A percentile compares a stretch with the other conserved stretches of the same genome.
These are phyloP conservation scores for Fusarium staphyleae DNA, from an alignment of 2,329 filamentous ascomycete genomes.

Conservation along the genomic window DNA sequence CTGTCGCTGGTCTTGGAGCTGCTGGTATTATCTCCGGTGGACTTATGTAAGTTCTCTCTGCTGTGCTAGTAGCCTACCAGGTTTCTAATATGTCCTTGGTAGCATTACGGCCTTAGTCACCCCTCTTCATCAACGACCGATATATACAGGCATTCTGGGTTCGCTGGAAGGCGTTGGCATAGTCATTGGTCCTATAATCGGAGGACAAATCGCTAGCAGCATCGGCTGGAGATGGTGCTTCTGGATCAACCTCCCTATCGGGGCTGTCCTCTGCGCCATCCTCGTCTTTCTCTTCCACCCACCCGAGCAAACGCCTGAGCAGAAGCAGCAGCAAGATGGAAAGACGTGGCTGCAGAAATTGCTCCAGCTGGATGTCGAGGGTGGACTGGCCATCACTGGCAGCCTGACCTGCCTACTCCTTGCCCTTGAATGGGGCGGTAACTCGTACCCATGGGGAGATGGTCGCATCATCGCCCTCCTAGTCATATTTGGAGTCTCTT, in stretches of 20 bases:
- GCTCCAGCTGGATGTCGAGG: constrained; percentile 56
- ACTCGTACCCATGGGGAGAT: constrained; percentile 56
- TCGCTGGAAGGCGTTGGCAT: constrained; percentile 52
- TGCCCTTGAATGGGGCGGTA: constrained; percentile 62
- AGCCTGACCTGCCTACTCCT: constrained; percentile 57
- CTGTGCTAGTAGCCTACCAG: no score
- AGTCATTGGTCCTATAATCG: constrained; percentile 39
- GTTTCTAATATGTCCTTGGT: no score
- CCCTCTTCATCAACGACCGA: constrained; percentile 48
- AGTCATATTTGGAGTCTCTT: constrained; percentile 52
- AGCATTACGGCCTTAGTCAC: constrained; percentile 41
- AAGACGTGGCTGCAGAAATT: constrained; percentile 41
- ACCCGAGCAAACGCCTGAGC: constrained; percentile 40
- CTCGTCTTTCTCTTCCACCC: constrained; percentile 54
- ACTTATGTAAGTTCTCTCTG: constrained; percentile 14
- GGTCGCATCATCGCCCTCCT: constrained; percentile 57
- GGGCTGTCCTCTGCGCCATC: constrained; percentile 52
- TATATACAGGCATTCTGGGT: constrained; percentile 43
- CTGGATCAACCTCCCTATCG: constrained; percentile 50
- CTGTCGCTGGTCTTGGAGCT: constrained; percentile 58
- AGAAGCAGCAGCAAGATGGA: constrained; percentile 39
- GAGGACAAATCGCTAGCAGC: constrained; percentile 40
- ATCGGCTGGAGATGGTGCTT: constrained; percentile 49
- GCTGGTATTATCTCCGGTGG: constrained; percentile 61
- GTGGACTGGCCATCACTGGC: constrained; percentile 54